A percentile compares a stretch with the other conserved stretches of the same genome.
Conservation (phyloP, 116 monocot genomes). For the Phalaenopsis hybrid region DNA sequence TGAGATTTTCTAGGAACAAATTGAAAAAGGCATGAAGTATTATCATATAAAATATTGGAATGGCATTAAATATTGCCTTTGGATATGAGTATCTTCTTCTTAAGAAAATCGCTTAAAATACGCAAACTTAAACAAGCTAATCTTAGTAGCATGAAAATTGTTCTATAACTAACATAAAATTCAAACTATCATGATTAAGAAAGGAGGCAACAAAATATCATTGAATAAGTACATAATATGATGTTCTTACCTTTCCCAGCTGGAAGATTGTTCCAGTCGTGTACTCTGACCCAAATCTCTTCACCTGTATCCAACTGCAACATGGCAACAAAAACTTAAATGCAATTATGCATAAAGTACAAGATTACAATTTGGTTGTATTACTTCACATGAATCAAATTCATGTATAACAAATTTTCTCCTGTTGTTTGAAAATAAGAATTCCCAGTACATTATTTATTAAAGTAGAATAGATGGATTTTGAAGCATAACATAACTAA, state of each 20-base stretch:
- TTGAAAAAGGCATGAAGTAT: too few relatives aligned
- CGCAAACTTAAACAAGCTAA: too few relatives aligned
- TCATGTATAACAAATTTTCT: background rate
- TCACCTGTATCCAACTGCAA: conserved; percentile 8
- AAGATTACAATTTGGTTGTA: background rate
- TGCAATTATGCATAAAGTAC: background rate
- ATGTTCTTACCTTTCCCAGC: conserved; percentile 9
- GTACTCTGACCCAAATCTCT: conserved; percentile 11
- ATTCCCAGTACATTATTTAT: background rate
- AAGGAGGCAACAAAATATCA: background rate
- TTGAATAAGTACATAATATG: background rate
- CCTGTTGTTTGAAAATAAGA: background rate
- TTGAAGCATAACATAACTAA: too few relatives aligned
- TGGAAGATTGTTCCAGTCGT: conserved; percentile 10
- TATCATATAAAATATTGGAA: too few relatives aligned
- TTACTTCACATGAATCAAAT: background rate
- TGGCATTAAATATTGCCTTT: too few relatives aligned
- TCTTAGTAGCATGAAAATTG: background rate
- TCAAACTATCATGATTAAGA: background rate
- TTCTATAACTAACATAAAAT: background rate
- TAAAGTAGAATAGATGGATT: background rate
- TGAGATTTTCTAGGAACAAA: too few relatives aligned
- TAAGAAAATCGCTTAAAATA: too few relatives aligned
- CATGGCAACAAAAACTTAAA: background rate
- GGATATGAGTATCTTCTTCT: too few relatives aligned